These are phyloP conservation scores for Schoenoplectus tabernaemontani DNA, from an alignment of 202 grass and related monocot genomes.

Conservation along the genomic window DNA sequence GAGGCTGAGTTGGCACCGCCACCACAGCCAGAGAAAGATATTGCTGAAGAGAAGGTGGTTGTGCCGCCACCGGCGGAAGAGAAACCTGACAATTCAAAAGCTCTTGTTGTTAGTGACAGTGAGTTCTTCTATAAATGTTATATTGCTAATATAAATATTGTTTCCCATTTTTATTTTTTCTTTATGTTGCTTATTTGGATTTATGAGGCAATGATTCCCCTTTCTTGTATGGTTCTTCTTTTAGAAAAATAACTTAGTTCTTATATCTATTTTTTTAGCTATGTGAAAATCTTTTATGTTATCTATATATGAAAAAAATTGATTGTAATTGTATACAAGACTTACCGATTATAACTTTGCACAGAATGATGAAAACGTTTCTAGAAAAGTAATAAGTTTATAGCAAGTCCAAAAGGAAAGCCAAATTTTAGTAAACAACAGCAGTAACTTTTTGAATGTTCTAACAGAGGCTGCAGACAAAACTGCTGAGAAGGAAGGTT, in stretches of 20 bases:
- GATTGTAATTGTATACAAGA: neutral
- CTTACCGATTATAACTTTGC: neutral
- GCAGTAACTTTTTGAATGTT: neutral
- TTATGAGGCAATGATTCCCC: neutral
- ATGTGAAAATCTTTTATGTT: neutral
- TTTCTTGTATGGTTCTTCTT: neutral
- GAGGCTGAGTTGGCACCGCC: slow-evolving; percentile 31
- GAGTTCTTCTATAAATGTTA: neutral
- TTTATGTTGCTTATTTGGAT: neutral
- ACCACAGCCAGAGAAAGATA: slow-evolving; percentile 34
- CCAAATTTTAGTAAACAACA: neutral
- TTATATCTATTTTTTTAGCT: neutral
- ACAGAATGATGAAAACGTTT: neutral
- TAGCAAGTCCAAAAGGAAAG: neutral
- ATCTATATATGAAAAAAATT: neutral
- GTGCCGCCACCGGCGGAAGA: slow-evolving; percentile 16
- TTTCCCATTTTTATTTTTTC: neutral
- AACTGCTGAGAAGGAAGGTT: slow-evolving; percentile 25
- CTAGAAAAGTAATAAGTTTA: neutral
- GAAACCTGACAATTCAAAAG: slow-evolving; percentile 42
- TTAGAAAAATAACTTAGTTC: neutral
- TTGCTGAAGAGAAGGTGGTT: slow-evolving; percentile 47
- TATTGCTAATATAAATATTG: neutral
- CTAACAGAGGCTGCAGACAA: slow-evolving; percentile 28
- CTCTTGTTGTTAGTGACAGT: slow-evolving; percentile 34